phyloP scores from a whole-genome alignment of 345 rosid genomes.

The Salix koriyanagi region DNA sequence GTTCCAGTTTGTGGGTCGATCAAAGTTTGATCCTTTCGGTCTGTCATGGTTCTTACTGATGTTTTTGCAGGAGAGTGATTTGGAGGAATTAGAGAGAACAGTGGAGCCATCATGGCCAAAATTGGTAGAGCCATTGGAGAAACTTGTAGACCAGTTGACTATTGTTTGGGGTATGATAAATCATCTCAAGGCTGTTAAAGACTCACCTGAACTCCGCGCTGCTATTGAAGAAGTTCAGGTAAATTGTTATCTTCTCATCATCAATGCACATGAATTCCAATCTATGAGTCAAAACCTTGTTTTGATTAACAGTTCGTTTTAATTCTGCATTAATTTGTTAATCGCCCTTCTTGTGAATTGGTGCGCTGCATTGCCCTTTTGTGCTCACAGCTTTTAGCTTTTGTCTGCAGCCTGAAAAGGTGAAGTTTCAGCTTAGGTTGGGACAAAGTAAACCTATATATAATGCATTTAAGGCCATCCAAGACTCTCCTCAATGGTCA shows the following conservation, averaged over 20 bases:
- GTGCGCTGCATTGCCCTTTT: background rate
- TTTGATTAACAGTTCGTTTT: too few species aligned
- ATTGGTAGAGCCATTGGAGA: slow-evolving; percentile 91
- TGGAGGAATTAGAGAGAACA: slow-evolving; percentile 64
- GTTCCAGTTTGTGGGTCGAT: background rate
- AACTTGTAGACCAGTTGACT: slow-evolving; percentile 56
- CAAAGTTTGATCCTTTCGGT: background rate
- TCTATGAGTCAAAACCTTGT: too few species aligned
- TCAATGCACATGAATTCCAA: background rate
- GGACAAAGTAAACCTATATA: slow-evolving; percentile 80
- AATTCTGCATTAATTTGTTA: too few species aligned
- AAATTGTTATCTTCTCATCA: background rate
- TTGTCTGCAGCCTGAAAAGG: slow-evolving; percentile 65
- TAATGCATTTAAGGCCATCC: slow-evolving; percentile 68
- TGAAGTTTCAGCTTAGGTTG: slow-evolving; percentile 62
- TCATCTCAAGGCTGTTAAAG: slow-evolving; percentile 88
- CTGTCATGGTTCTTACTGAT: background rate
- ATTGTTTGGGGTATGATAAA: slow-evolving; percentile 77
- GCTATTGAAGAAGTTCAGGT: slow-evolving; percentile 97
- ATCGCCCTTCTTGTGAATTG: slow-evolving; percentile 2
- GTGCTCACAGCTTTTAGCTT: slow-evolving; percentile 6
- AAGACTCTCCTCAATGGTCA: slow-evolving; percentile 62
- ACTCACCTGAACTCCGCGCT: slow-evolving; percentile 75
- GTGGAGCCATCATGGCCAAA: slow-evolving; percentile 85
- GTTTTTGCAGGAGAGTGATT: slow-evolving; percentile 51